Evolutionary conservation across 805 yeast genomes (phyloP).

Genomic region (Metschnikowia amazonensis): DNA sequence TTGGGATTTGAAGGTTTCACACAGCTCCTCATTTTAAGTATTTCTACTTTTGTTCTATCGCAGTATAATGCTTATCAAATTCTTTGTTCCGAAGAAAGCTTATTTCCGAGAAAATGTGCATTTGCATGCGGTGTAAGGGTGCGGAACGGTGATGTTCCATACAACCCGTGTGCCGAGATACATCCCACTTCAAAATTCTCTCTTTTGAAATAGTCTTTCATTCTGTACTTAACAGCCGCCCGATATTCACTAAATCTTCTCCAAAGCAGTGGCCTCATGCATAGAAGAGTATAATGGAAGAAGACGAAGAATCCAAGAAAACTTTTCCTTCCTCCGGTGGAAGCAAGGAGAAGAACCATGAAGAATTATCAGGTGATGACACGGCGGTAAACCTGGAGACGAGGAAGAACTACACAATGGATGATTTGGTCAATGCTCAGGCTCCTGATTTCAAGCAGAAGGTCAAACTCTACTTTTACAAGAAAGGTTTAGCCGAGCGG

Average conservation of each 20-base stretch:
- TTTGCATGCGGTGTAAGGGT: constrained; percentile 3
- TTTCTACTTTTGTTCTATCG: not conserved
- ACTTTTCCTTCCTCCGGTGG: constrained; percentile 2
- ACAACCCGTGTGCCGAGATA: constrained; percentile 4
- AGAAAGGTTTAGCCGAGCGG: constrained; percentile 23
- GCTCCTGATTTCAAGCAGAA: constrained; percentile 13
- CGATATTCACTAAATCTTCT: not conserved
- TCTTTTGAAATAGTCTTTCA: not conserved
- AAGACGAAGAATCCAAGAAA: constrained; percentile 6
- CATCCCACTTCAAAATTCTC: not conserved
- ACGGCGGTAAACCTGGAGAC: not conserved
- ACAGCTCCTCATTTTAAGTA: not conserved
- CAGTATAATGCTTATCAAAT: not conserved
- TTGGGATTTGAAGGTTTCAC: too few relatives aligned
- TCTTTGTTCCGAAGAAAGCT: not conserved
- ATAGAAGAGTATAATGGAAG: constrained; percentile 3
- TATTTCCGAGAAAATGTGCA: constrained; percentile 1
- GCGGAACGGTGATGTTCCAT: constrained; percentile 5
- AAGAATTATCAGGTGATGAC: not conserved
- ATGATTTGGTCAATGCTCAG: constrained; percentile 11
- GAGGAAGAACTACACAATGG: constrained; percentile 11
- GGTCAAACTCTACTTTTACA: constrained; percentile 16
- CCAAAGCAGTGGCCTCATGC: constrained; percentile 1
- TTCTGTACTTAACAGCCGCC: not conserved
- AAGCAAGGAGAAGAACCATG: constrained; percentile 5